phyloP scores from a whole-genome alignment of 495 filamentous ascomycete species.

The Aspergillus nidulans region DNA sequence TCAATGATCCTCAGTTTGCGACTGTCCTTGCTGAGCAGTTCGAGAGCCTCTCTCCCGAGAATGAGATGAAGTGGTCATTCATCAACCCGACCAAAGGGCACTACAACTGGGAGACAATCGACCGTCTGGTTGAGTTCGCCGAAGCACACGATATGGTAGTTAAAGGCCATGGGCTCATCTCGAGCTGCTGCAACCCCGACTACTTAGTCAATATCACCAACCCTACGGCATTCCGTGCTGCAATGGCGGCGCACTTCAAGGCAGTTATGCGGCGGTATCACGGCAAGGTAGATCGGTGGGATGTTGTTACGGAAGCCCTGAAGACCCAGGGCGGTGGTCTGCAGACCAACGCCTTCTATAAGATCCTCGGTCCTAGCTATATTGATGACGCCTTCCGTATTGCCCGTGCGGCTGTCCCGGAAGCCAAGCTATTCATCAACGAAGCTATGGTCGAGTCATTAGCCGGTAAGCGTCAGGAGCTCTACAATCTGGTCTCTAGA shows the following conservation, averaged over 20 bases:
- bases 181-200: constrained; percentile 16
- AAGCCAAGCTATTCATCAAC: background rate
- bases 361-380: background rate
- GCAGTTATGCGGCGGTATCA: constrained; percentile 10
- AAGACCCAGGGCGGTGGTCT: constrained; percentile 12
- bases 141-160: constrained; percentile 8
- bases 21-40: background rate
- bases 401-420: background rate
- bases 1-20: background rate
- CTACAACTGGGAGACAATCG: background rate
- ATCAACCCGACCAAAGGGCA: background rate
- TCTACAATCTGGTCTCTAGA: background rate
- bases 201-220: constrained; percentile 14
- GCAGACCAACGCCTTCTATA: background rate
- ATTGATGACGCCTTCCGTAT: background rate
- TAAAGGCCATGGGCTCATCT: constrained; percentile 15
- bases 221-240: constrained; percentile 6
- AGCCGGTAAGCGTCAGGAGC: background rate
- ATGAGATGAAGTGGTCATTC: background rate
- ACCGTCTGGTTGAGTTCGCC: background rate
- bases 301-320: constrained; percentile 12
- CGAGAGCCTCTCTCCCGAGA: background rate
- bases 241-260: background rate
- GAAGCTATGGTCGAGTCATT: background rate
- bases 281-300: constrained; percentile 11